Evolutionary conservation across 2,329 filamentous ascomycete genomes (phyloP).

Genomic region (Paecilomyces sp.): DNA sequence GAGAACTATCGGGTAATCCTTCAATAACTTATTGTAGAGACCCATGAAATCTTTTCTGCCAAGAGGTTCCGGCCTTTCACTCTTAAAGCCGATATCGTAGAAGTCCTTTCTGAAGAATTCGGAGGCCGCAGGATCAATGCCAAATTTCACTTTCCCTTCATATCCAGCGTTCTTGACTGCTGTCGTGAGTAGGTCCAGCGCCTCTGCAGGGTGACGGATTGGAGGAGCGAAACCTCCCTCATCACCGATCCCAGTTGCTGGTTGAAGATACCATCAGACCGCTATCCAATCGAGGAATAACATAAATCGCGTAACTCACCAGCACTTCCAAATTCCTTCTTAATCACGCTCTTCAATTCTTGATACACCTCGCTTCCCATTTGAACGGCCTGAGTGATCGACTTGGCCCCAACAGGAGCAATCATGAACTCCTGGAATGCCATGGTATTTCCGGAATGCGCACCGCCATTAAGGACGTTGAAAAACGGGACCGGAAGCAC

Average conservation of each 20-base stretch:
- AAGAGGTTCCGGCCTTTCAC: slow-evolving; percentile 10
- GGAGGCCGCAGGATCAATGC: slow-evolving; percentile 35
- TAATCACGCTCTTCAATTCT: slow-evolving; percentile 22
- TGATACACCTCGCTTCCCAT: slow-evolving; percentile 28
- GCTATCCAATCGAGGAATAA: background rate
- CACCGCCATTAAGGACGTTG: slow-evolving; percentile 52
- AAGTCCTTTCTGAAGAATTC: slow-evolving; percentile 28
- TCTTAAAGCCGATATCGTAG: slow-evolving; percentile 35
- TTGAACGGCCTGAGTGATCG: slow-evolving; percentile 12
- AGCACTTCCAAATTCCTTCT: slow-evolving; percentile 20
- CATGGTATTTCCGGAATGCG: slow-evolving; percentile 33
- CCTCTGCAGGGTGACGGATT: slow-evolving; percentile 25
- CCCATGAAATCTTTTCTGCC: slow-evolving; percentile 17
- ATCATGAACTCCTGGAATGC: slow-evolving; percentile 43
- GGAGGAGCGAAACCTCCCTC: slow-evolving; percentile 33
- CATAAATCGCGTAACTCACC: slow-evolving; percentile 6
- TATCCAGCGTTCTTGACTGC: slow-evolving; percentile 22
- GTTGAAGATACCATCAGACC: background rate
- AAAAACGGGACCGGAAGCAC: slow-evolving; percentile 52
- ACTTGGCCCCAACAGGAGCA: slow-evolving; percentile 6
- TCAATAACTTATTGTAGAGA: slow-evolving; percentile 25
- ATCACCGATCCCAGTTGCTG: slow-evolving; percentile 26
- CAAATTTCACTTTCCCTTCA: slow-evolving; percentile 29
- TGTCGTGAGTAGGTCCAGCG: slow-evolving; percentile 22
- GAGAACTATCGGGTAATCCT: slow-evolving; percentile 31